Evolutionary conservation across 164 flowering plant species (phyloP).

Genomic region (Hamamelis virginiana): DNA sequence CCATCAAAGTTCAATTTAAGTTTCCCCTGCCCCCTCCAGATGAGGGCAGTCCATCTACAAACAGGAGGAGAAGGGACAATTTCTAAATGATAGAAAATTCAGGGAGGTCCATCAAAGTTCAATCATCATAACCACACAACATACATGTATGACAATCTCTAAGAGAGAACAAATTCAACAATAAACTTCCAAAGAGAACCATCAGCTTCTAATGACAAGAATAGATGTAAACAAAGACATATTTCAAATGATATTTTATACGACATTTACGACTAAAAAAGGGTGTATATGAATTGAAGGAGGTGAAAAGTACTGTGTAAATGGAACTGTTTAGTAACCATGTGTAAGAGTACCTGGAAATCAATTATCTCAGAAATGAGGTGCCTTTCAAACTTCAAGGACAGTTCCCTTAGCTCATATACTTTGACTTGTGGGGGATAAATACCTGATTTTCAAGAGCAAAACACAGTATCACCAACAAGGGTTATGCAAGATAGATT

Average conservation of each 20-base stretch:
- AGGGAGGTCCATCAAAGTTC: too few species aligned
- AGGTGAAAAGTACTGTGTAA: neutral
- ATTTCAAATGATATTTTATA: neutral
- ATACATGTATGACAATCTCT: too few species aligned
- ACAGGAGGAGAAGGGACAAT: too few species aligned
- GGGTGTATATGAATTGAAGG: too few species aligned
- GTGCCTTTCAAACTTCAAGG: constrained; percentile 91
- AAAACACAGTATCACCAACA: neutral
- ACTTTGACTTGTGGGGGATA: constrained; percentile 97
- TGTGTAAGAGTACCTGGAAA: constrained; percentile 59
- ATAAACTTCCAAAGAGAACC: too few species aligned
- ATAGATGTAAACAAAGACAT: neutral
- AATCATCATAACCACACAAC: too few species aligned
- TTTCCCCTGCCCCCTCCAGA: too few species aligned
- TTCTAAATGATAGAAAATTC: too few species aligned
- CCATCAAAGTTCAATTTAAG: too few species aligned
- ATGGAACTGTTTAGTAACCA: neutral
- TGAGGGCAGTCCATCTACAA: too few species aligned
- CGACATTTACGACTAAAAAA: neutral
- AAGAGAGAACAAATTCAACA: too few species aligned
- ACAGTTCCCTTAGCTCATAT: constrained; percentile 68
- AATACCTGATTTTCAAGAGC: constrained; percentile 48
- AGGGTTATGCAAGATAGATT: neutral
- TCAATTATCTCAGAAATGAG: constrained; percentile 77
- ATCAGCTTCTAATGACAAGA: neutral